phyloP scores from a whole-genome alignment of 495 filamentous ascomycete genomes.

The Sabuloglossum arenarium region DNA sequence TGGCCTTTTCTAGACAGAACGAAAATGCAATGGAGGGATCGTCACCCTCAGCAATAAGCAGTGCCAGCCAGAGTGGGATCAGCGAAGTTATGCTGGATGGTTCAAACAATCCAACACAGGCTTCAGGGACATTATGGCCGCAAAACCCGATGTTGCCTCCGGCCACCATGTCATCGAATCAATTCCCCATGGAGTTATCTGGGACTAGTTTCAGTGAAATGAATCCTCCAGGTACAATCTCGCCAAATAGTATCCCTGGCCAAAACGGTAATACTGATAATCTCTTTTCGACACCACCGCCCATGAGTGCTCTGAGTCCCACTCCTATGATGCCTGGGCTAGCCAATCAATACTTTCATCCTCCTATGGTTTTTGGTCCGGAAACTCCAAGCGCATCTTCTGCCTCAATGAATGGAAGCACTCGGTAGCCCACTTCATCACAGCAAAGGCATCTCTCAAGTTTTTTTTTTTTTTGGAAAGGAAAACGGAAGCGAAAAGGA shows the following conservation, averaged over 20 bases:
- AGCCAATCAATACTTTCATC: conserved; percentile 24
- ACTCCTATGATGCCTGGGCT: conserved; percentile 14
- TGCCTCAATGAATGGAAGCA: conserved; percentile 40
- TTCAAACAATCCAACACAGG: conserved; percentile 35
- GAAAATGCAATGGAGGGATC: conserved; percentile 78
- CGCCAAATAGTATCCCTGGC: conserved; percentile 32
- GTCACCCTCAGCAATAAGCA: conserved; percentile 87
- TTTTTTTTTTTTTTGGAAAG: too few relatives aligned
- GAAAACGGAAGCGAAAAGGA: too few relatives aligned
- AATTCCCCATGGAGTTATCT: conserved; percentile 38
- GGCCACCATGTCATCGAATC: conserved; percentile 32
- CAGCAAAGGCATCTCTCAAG: conserved; percentile 68
- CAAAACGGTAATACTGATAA: conserved; percentile 29
- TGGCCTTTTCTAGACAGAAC: conserved; percentile 44
- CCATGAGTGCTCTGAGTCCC: conserved; percentile 32
- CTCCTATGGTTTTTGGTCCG: conserved; percentile 28
- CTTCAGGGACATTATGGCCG: conserved; percentile 31
- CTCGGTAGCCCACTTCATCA: conserved; percentile 42
- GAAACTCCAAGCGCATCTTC: conserved; percentile 38
- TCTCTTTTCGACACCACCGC: conserved; percentile 32
- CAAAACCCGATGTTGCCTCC: conserved; percentile 43
- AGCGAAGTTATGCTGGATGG: conserved; percentile 87
- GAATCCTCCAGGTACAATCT: conserved; percentile 31
- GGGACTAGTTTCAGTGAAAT: conserved; percentile 7
- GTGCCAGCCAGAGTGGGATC: conserved; percentile 73